A percentile compares a stretch with the other conserved stretches of the same genome.
These are phyloP conservation scores for Kwoniella dejecticola DNA, from an alignment of 768 basidiomycete species.

Conservation along the genomic window DNA sequence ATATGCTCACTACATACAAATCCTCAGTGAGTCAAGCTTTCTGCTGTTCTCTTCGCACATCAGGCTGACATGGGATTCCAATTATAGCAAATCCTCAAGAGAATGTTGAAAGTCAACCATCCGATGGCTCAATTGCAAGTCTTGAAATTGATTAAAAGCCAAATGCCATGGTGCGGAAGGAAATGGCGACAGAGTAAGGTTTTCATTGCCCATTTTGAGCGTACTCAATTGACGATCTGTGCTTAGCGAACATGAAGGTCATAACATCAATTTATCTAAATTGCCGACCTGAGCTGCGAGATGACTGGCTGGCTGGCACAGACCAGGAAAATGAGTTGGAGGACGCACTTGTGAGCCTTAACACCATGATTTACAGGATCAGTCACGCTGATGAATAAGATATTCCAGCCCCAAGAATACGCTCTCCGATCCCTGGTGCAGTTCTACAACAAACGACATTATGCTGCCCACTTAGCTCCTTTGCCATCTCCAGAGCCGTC, in stretches of 20 bases:
- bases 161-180: conserved; percentile 95
- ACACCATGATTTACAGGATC: not conserved
- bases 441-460: conserved; percentile 93
- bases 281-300: conserved; percentile 91
- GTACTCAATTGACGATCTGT: not conserved
- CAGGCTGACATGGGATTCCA: not conserved
- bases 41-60: not conserved
- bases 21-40: conserved; percentile 69
- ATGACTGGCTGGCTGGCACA: conserved; percentile 93
- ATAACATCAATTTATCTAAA: conserved; percentile 98
- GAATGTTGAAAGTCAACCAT: conserved; percentile 89
- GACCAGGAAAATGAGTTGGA: conserved; percentile 89
- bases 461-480: conserved; percentile 70
- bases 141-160: conserved; percentile 96
- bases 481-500: conserved; percentile 67
- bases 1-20: conserved; percentile 97
- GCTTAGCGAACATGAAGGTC: conserved; percentile 95
- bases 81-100: conserved; percentile 86
- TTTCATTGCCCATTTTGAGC: not conserved
- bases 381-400: not conserved
- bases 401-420: conserved; percentile 81
- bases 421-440: conserved; percentile 90
- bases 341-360: conserved; percentile 67
- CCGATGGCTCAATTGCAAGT: conserved; percentile 91
- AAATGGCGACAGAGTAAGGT: conserved; percentile 93